phyloP scores from a whole-genome alignment of 306 rosid species.

The Cyclanthera cordifolia region DNA sequence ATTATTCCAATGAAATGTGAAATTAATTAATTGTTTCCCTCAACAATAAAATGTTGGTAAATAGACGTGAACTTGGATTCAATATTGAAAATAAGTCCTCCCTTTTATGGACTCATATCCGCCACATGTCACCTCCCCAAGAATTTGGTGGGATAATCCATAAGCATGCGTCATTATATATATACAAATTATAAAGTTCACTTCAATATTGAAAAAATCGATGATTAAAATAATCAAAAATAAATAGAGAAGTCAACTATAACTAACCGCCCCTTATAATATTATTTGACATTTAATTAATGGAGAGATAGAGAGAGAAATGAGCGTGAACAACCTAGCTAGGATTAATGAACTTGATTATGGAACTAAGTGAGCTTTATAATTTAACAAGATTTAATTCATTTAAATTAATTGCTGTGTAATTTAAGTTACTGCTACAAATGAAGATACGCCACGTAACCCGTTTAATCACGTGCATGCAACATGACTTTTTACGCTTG shows the following conservation, averaged over 20 bases:
- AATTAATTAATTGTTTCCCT: no score
- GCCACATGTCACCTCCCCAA: not conserved
- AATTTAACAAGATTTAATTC: not conserved
- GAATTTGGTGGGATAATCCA: not conserved
- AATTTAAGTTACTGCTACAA: not conserved
- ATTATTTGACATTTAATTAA: constrained; percentile 7
- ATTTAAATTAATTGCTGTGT: not conserved
- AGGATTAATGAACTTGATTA: constrained; percentile 12
- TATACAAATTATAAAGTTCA: no score
- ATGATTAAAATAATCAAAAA: not conserved
- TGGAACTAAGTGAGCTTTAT: not conserved
- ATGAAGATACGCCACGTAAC: constrained; percentile 12
- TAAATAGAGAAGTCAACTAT: not conserved
- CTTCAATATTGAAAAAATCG: not conserved
- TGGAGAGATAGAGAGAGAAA: not conserved
- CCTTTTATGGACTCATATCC: not conserved
- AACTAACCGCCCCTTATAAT: not conserved
- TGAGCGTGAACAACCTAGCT: constrained; percentile 15
- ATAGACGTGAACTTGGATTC: no score
- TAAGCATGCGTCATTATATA: no score
- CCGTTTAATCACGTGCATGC: constrained; percentile 9
- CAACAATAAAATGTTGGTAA: no score
- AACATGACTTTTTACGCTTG: not conserved
- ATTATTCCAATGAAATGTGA: no score
- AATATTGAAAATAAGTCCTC: no score